phyloP scores from a whole-genome alignment of 208 protist species.

The Plasmodiophora brassicae region DNA sequence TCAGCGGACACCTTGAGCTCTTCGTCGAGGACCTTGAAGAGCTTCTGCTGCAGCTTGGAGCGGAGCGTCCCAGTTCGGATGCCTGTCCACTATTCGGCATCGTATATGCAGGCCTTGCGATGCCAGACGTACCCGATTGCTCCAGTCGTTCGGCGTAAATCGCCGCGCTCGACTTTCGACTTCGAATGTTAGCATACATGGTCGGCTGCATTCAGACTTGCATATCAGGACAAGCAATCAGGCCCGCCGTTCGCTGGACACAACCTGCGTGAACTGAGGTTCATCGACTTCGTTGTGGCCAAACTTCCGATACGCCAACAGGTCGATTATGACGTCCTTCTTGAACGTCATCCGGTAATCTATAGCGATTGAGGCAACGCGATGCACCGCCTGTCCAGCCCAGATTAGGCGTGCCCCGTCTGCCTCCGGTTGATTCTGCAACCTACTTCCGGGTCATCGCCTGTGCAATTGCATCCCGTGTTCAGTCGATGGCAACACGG shows the following conservation, averaged over 20 bases:
- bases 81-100: background rate
- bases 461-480: background rate
- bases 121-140: background rate
- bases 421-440: too few species aligned
- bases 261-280: slow-evolving; percentile 86
- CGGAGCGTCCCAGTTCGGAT: background rate
- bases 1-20: background rate
- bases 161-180: background rate
- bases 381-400: slow-evolving; percentile 74
- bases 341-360: slow-evolving; percentile 49
- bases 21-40: background rate
- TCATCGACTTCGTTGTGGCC: slow-evolving; percentile 96
- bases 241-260: background rate
- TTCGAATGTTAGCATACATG: background rate
- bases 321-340: slow-evolving; percentile 89
- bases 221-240: background rate
- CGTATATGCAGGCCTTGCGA: background rate
- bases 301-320: slow-evolving; percentile 86
- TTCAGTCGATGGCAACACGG: background rate
- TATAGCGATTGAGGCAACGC: slow-evolving; percentile 56
- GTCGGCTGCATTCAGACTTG: slow-evolving; percentile 54
- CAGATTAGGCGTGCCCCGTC: too few species aligned
- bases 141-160: background rate
- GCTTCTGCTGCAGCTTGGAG: background rate
- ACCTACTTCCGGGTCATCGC: background rate